Percentiles rank a stretch among this genome's conserved stretches.
Evolutionary conservation across 2,329 filamentous ascomycete genomes (phyloP).

Genomic region (Tolypocladium tropicale): DNA sequence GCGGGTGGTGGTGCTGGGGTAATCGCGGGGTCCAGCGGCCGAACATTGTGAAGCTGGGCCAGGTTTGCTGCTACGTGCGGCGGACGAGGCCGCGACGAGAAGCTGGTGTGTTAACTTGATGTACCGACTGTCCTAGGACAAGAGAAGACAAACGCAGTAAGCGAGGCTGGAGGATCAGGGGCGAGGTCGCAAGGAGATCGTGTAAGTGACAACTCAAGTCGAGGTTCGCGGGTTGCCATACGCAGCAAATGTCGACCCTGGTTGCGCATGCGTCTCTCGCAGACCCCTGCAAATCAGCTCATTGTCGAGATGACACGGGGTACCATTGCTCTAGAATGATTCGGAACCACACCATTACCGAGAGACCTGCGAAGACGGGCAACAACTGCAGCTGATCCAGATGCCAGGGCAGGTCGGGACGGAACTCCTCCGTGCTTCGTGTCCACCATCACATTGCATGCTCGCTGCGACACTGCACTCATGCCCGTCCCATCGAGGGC

Average conservation of each 20-base stretch:
- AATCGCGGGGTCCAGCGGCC: neutral
- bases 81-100: neutral
- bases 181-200: neutral
- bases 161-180: neutral
- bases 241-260: neutral
- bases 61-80: neutral
- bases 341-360: neutral
- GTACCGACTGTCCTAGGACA: too few relatives aligned
- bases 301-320: neutral
- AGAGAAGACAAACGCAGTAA: neutral
- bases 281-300: neutral
- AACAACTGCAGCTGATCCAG: neutral
- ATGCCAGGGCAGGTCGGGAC: too few relatives aligned
- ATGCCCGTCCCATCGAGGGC: neutral
- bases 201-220: neutral
- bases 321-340: neutral
- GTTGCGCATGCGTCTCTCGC: neutral
- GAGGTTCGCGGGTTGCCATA: neutral
- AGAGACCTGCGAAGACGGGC: neutral
- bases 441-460: neutral
- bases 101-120: neutral
- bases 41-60: neutral
- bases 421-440: neutral
- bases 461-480: neutral
- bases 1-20: neutral